Percentiles rank a stretch among this genome's conserved stretches.
Conservation (phyloP, 2,329 filamentous ascomycete genomes). For the Trichoderma arundinaceum region DNA sequence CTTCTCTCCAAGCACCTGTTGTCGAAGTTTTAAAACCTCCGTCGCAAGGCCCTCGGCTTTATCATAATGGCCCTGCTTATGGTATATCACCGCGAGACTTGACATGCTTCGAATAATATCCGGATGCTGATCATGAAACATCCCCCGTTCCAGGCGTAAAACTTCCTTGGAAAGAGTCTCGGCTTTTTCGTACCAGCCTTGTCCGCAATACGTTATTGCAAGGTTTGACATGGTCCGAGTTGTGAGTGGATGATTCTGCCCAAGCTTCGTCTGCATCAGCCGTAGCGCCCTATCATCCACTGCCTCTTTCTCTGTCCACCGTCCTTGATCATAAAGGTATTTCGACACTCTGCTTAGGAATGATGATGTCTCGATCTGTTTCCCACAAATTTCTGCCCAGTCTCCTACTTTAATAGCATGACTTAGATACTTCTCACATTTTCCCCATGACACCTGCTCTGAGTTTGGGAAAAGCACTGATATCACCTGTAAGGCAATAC, state of each 20-base stretch:
- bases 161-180: not conserved
- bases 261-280: not conserved
- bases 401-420: not conserved
- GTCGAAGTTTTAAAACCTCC: not conserved
- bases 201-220: not conserved
- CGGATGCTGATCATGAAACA: not conserved
- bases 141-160: not conserved
- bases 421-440: not conserved
- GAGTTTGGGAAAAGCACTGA: slow-evolving; percentile 1
- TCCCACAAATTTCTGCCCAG: slow-evolving; percentile 1
- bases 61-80: not conserved
- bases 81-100: not conserved
- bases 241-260: not conserved
- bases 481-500: slow-evolving; percentile 2
- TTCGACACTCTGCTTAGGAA: not conserved
- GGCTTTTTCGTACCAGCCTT: not conserved
- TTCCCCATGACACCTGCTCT: not conserved
- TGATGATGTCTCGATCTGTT: not conserved
- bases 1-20: slow-evolving; percentile 1
- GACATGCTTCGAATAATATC: not conserved
- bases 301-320: not conserved
- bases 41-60: not conserved
- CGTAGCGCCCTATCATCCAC: not conserved
- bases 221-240: not conserved
- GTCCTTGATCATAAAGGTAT: not conserved